A percentile compares a stretch with the other conserved stretches of the same genome.
These are phyloP conservation scores for Parafenestella ontariensis DNA, from an alignment of 2,329 filamentous ascomycete species.

Conservation along the genomic window DNA sequence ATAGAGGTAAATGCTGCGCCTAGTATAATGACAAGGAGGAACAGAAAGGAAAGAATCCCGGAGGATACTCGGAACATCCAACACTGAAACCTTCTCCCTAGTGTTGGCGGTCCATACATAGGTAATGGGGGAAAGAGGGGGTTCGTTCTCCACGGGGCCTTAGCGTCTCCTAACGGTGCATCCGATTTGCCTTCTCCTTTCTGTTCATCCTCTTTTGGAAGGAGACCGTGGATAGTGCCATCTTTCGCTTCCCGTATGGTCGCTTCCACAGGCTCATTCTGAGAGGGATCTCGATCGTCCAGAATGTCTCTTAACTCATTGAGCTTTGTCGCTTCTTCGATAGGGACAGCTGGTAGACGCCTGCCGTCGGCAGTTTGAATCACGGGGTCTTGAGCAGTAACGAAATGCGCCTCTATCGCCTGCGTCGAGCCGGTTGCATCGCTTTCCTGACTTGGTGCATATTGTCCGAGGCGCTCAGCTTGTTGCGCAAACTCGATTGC, in stretches of 20 bases:
- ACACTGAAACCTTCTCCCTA: conserved; percentile 70
- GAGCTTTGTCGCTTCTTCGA: conserved; percentile 73
- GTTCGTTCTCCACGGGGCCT: conserved; percentile 73
- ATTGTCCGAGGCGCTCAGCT: conserved; percentile 57
- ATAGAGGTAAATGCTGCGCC: conserved; percentile 75
- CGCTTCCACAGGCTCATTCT: conserved; percentile 33
- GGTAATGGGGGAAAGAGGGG: conserved; percentile 86
- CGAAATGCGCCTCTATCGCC: conserved; percentile 66
- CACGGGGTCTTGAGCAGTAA: conserved; percentile 74
- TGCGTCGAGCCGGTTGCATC: conserved; percentile 56
- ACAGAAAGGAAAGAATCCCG: conserved; percentile 77
- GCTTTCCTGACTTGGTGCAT: conserved; percentile 50
- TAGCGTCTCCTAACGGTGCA: conserved; percentile 52
- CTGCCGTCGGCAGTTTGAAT: conserved; percentile 72
- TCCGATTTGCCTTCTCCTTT: conserved; percentile 54
- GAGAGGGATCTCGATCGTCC: conserved; percentile 47
- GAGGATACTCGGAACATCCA: conserved; percentile 70
- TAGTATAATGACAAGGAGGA: conserved; percentile 77
- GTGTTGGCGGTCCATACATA: conserved; percentile 77
- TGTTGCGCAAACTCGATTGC: conserved; percentile 68
- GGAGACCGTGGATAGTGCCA: conserved; percentile 50
- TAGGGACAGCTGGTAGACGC: conserved; percentile 71
- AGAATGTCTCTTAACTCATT: conserved; percentile 67
- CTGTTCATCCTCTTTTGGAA: conserved; percentile 28
- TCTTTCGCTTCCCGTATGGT: conserved; percentile 51